Evolutionary conservation across 495 filamentous ascomycete species (phyloP).

Genomic region (Rostrohypoxylon terebratum): DNA sequence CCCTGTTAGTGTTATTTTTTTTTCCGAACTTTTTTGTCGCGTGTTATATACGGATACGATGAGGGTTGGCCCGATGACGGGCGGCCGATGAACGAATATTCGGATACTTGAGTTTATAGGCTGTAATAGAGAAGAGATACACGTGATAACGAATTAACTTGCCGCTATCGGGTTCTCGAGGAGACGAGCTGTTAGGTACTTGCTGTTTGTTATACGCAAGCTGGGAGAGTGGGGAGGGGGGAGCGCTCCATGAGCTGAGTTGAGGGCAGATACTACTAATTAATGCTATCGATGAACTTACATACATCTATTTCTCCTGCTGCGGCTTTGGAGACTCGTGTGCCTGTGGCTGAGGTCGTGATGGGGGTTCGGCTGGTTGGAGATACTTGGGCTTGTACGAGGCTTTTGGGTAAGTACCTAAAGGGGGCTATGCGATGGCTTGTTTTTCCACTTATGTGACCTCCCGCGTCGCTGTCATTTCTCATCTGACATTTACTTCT

Average conservation of each 20-base stretch:
- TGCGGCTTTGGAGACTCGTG: not conserved
- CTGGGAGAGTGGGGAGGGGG: slow-evolving; percentile 10
- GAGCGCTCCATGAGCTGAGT: not conserved
- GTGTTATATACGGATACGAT: slow-evolving; percentile 19
- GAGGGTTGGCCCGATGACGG: slow-evolving; percentile 23
- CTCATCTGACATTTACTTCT: not conserved
- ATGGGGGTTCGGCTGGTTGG: not conserved
- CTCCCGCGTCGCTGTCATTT: slow-evolving; percentile 7
- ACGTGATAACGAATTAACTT: slow-evolving; percentile 30
- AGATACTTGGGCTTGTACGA: not conserved
- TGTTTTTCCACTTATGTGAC: slow-evolving; percentile 9
- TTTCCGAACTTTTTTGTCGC: not conserved
- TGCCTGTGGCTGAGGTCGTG: not conserved
- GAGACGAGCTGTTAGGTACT: slow-evolving; percentile 12
- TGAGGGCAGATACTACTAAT: slow-evolving; percentile 29
- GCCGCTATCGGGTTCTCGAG: slow-evolving; percentile 5
- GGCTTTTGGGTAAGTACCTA: not conserved
- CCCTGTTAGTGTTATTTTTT: not conserved
- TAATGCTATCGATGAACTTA: not conserved
- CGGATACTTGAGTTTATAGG: slow-evolving; percentile 27
- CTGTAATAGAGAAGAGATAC: slow-evolving; percentile 33
- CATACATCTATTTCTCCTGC: not conserved
- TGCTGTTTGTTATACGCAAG: slow-evolving; percentile 15
- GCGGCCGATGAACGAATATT: slow-evolving; percentile 33
- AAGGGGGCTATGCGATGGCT: not conserved